Evolutionary conservation across 805 yeast genomes (phyloP), one percentile per base, ranked within the genome.

Genomic region (Barnettozyma populi): DNA sequence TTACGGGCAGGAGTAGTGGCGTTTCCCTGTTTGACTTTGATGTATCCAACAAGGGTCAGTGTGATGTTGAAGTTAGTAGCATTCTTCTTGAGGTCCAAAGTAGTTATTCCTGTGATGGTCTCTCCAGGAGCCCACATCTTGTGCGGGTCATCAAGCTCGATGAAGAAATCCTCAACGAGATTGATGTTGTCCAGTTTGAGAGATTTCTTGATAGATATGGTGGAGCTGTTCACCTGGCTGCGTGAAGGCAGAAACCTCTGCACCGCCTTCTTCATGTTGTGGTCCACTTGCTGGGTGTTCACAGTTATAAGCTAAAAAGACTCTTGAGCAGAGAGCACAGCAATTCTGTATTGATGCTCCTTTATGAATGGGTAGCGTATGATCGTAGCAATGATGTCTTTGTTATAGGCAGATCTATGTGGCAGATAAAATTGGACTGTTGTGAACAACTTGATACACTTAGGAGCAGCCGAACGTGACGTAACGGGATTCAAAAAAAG

Each of bases 91-190:
- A 83, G 62, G 4, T 76, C 73, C 13, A 85, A 65, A 1, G 80
- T 73, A 11, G 80, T 75, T 54, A 78, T 81, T 14, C 95, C 95
- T 1, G 73, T 65, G 3, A 87, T 75, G 53, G 74, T 75, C 45
- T 88, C 96, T 14, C 92, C 94, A 0, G 97, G 96, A n/a, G 72
- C 68, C 79, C 84, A 88, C 4, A 76, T 68, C 54, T 78, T 77
- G 63, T 87, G 95, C 1, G 95, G 90, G 46, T 83, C 82, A 52
- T 82, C 84, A 41, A 89, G 70, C 40, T 72, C 72, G 42, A 89
- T 80, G 63, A 80, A 85, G 64, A 87, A 83, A 54, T 86, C 90
- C 38, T 72, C 74, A 11, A 79, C 73, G 10, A 76, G 66, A 40
- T 66, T 70, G 42, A 59, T 52, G 13, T 53, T 53, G 21, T 53